Evolutionary conservation across 805 yeast species (phyloP), one percentile per base, ranked within the genome.

Genomic region (Ogataea siamensis): DNA sequence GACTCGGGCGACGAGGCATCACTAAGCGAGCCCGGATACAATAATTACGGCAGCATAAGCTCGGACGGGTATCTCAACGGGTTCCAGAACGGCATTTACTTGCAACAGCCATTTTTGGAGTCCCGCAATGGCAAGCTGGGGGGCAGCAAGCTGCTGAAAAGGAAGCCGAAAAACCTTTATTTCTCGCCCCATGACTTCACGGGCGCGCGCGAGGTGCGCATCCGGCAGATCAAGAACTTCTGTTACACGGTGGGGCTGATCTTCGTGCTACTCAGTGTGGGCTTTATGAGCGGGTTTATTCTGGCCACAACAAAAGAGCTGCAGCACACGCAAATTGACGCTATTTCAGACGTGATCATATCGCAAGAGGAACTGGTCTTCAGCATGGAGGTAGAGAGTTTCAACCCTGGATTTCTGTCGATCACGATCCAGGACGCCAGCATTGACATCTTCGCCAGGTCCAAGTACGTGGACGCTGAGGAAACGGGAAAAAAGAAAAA

Each of bases 301-400:
- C 64, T 89, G 28, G 96, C 96, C 0, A 80, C 95, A 1, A 81
- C 87, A 13, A 87, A 87, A 50, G 96, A 91, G 40, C 65, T 91
- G 38, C 78, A 82, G 36, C 73, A 75, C 43, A 81, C 87, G 13
- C 63, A 73, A 14, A 74, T 89, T 7, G 58, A 67, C 2, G 64
- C 76, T n/a, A 68, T 89, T 27, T 75, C 74, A 34, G 86, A 86
- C 52, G 73, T 89, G 1, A 66, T 89, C 9, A 84, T 87, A 3
- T 80, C 93, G 35, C 80, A 81, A 46, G 95, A 88, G 53, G 97
- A 87, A 55, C 65, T 91, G 32, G 74, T 88, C 1, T 87, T 91
- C 64, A 86, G 83, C 55, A 64, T 91, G 50, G 74, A 76, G 2
- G 76, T 87, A 15, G 83, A 78, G 42, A 95, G 94, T 0, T 76